These are phyloP conservation scores for Saccharomyces mikatae DNA, from an alignment of 805 yeast species.

Conservation along the genomic window DNA sequence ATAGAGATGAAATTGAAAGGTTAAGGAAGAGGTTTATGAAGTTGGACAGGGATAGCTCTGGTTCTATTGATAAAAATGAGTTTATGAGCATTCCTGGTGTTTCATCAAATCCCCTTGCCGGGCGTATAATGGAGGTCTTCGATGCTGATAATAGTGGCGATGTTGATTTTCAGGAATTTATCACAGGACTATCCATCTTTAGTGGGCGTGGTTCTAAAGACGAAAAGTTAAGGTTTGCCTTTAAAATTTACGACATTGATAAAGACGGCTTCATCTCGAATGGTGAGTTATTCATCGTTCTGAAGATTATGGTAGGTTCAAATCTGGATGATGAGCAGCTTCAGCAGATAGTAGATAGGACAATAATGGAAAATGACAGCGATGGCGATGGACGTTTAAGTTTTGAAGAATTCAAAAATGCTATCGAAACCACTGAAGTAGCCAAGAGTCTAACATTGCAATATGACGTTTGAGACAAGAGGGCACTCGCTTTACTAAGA, in stretches of 20 bases:
- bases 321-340: conserved; percentile 78
- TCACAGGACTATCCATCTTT: conserved; percentile 77
- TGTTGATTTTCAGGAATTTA: conserved; percentile 92
- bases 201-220: conserved; percentile 73
- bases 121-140: conserved; percentile 85
- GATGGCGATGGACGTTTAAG: conserved; percentile 83
- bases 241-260: conserved; percentile 91
- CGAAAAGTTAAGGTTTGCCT: conserved; percentile 82
- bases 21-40: conserved; percentile 90
- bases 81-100: conserved; percentile 91
- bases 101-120: conserved; percentile 79
- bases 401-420: conserved; percentile 77
- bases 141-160: conserved; percentile 90
- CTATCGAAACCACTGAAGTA: conserved; percentile 47
- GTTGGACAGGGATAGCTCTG: conserved; percentile 84
- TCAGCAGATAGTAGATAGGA: conserved; percentile 94
- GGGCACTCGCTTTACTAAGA: not conserved
- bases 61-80: conserved; percentile 84
- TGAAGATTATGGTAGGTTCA: conserved; percentile 95
- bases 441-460: conserved; percentile 54
- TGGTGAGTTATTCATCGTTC: conserved; percentile 85
- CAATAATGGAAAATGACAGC: conserved; percentile 83
- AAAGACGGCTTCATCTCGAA: conserved; percentile 90
- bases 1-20: conserved; percentile 84
- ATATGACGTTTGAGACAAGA: conserved; percentile 20